A percentile compares a stretch with the other conserved stretches of the same genome.
Conservation (phyloP, 305 asterid species). For the Rubia peregrina region DNA sequence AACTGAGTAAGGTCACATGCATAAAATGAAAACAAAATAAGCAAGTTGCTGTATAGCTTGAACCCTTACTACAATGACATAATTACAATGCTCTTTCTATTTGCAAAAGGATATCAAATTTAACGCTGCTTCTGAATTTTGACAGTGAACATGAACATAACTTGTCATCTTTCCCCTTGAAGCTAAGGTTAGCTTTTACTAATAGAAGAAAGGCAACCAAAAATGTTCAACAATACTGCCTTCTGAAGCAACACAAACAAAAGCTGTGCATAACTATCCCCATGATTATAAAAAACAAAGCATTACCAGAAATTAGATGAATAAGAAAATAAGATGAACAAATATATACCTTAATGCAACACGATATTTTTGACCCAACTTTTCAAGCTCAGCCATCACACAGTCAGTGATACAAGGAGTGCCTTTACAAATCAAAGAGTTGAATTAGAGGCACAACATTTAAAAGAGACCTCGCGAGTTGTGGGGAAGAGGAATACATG, state of each 20-base stretch:
- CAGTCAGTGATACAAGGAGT: conserved; percentile 99
- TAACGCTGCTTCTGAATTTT: neutral
- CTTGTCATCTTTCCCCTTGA: neutral
- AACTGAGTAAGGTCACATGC: neutral
- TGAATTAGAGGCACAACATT: neutral
- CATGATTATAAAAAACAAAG: neutral
- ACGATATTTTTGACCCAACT: conserved; percentile 85
- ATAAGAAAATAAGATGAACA: neutral
- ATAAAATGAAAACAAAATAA: neutral
- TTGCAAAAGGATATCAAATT: neutral
- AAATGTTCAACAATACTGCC: neutral
- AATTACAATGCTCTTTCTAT: neutral
- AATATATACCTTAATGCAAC: conserved; percentile 77
- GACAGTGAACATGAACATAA: neutral
- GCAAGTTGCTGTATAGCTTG: neutral
- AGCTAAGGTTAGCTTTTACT: neutral
- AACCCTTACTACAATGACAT: neutral
- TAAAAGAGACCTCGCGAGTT: neutral
- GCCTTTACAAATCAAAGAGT: conserved; percentile 36
- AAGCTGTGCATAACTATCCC: neutral
- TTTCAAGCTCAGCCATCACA: conserved; percentile 99
- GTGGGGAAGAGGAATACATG: neutral
- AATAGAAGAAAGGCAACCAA: neutral
- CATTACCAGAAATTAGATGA: neutral
- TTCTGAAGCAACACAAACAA: neutral